Conservation (phyloP, 169 alveolate genomes). For the Cryptosporidium viatorum region DNA sequence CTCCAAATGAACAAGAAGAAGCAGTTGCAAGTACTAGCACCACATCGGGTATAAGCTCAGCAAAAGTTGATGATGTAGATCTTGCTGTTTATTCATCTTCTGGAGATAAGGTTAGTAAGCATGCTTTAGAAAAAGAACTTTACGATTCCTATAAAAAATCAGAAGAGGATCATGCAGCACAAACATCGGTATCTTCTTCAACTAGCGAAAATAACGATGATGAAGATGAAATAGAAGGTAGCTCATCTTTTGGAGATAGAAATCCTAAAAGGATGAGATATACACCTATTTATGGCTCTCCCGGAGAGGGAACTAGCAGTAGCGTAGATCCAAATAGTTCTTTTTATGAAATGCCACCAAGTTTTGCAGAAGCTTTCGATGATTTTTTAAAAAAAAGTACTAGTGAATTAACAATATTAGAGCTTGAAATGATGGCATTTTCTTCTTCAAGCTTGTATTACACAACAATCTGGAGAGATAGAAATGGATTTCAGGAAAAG, state of each 20-base stretch:
- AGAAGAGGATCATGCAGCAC: not conserved
- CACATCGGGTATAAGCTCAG: not conserved
- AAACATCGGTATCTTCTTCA: not conserved
- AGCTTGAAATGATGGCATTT: not conserved
- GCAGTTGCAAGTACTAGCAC: not conserved
- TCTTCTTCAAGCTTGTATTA: not conserved
- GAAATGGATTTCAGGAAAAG: not conserved
- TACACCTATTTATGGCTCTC: not conserved
- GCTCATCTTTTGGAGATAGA: not conserved
- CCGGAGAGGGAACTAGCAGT: not conserved
- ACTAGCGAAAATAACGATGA: not conserved
- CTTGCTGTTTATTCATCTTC: not conserved
- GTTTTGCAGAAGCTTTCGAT: not conserved
- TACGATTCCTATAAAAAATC: not conserved
- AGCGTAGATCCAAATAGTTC: not conserved
- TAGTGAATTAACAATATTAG: not conserved
- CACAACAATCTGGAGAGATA: not conserved
- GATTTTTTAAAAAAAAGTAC: not conserved
- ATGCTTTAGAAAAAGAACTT: not conserved
- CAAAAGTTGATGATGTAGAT: not conserved
- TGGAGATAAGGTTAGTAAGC: not conserved
- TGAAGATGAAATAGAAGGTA: not conserved
- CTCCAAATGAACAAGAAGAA: not conserved
- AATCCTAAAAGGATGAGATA: not conserved
- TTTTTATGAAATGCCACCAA: not conserved